Conservation (phyloP, 2,329 filamentous ascomycete genomes). For the Alternaria metachromatica region DNA sequence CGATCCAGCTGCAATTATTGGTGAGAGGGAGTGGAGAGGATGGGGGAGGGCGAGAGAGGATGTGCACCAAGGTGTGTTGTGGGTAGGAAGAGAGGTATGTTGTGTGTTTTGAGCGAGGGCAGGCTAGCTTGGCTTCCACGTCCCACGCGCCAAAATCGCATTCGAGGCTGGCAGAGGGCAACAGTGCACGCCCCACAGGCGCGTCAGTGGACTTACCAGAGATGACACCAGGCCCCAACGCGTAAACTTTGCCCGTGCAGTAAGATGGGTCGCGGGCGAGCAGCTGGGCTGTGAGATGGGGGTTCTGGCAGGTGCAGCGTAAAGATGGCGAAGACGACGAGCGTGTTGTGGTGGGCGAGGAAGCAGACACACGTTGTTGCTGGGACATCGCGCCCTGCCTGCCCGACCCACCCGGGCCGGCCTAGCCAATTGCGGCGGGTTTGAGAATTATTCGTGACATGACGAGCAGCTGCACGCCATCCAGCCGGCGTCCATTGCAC, state of each 20-base stretch:
- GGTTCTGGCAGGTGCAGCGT: slow-evolving; percentile 20
- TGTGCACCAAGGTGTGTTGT: slow-evolving; percentile 48
- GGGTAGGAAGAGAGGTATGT: slow-evolving; percentile 35
- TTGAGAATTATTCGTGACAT: slow-evolving; percentile 42
- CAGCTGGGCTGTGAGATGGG: background rate
- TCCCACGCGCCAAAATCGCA: slow-evolving; percentile 38
- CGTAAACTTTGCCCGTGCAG: slow-evolving; percentile 23
- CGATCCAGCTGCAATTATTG: slow-evolving; percentile 42
- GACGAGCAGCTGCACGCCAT: slow-evolving; percentile 28
- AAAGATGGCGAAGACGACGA: slow-evolving; percentile 6
- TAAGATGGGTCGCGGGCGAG: background rate
- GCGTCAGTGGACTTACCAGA: slow-evolving; percentile 40
- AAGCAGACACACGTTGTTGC: slow-evolving; percentile 23
- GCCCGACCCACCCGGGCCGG: slow-evolving; percentile 15
- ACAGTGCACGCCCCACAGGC: slow-evolving; percentile 42
- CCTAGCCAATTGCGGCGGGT: slow-evolving; percentile 35
- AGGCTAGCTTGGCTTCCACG: slow-evolving; percentile 29
- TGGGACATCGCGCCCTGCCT: slow-evolving; percentile 21
- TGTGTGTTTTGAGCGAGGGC: slow-evolving; percentile 47
- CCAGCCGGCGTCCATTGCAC: slow-evolving; percentile 26
- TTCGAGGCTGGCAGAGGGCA: slow-evolving; percentile 38
- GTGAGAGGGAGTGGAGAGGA: slow-evolving; percentile 31
- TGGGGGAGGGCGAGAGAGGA: slow-evolving; percentile 29
- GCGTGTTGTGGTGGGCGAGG: slow-evolving; percentile 25
- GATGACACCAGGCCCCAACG: slow-evolving; percentile 27